These are phyloP conservation scores for Teunomyces barrocoloradensis DNA, from an alignment of 805 yeast genomes.

Conservation along the genomic window DNA sequence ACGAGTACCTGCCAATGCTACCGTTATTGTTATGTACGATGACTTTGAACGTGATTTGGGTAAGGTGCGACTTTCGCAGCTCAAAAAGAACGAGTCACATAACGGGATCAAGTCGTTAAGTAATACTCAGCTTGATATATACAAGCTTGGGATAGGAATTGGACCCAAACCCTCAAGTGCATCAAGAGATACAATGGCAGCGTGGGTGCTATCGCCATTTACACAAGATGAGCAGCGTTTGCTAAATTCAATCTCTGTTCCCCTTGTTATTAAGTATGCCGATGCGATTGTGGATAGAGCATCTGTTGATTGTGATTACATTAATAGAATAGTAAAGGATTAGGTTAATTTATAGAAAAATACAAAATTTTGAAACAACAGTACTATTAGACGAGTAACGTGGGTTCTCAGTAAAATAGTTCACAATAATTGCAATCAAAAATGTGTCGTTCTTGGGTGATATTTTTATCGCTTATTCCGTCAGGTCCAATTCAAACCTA, in stretches of 20 bases:
- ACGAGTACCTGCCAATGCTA: slow-evolving; percentile 10
- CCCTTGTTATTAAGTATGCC: slow-evolving; percentile 18
- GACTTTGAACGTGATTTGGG: slow-evolving; percentile 38
- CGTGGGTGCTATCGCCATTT: slow-evolving; percentile 41
- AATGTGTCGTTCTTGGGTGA: too few species aligned
- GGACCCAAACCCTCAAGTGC: slow-evolving; percentile 43
- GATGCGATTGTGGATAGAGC: slow-evolving; percentile 22
- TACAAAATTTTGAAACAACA: neutral
- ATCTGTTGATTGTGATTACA: slow-evolving; percentile 23
- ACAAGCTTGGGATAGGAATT: slow-evolving; percentile 37
- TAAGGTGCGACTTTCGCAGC: slow-evolving; percentile 24
- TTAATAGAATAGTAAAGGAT: slow-evolving; percentile 19
- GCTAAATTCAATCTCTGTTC: slow-evolving; percentile 12
- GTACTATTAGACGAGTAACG: neutral
- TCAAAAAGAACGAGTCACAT: slow-evolving; percentile 39
- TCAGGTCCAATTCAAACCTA: too few species aligned
- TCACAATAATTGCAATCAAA: too few species aligned
- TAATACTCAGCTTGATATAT: slow-evolving; percentile 12
- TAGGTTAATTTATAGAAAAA: neutral
- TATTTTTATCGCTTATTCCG: too few species aligned
- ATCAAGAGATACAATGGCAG: slow-evolving; percentile 31
- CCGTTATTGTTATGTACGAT: slow-evolving; percentile 30
- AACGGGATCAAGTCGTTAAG: slow-evolving; percentile 34
- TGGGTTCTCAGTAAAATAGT: too few species aligned
- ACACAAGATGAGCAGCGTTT: slow-evolving; percentile 20